Evolutionary conservation across 768 basidiomycete species (phyloP).

Genomic region (Mycena venus): DNA sequence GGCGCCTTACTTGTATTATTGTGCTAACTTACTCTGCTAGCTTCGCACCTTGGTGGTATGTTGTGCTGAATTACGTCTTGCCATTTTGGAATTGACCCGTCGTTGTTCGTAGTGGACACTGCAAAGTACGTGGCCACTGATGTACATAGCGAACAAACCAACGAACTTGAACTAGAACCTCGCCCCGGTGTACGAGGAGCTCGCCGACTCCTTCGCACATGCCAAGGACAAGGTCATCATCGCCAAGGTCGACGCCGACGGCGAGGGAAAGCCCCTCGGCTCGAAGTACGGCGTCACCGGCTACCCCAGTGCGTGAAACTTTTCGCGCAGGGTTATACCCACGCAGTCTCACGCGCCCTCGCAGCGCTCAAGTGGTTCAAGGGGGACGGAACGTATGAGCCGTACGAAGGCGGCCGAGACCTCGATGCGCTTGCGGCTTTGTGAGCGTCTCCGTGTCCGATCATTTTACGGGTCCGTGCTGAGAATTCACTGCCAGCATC

Average conservation of each 20-base stretch:
- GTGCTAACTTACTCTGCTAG: slow-evolving; percentile 49
- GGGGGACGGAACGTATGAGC: slow-evolving; percentile 71
- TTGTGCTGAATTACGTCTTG: background rate
- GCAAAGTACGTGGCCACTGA: slow-evolving; percentile 69
- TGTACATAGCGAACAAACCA: background rate
- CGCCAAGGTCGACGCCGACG: slow-evolving; percentile 95
- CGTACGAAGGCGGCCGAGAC: slow-evolving; percentile 85
- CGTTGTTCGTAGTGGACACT: slow-evolving; percentile 75
- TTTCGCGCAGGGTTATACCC: slow-evolving; percentile 35
- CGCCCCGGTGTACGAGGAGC: slow-evolving; percentile 89
- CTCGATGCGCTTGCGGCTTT: slow-evolving; percentile 81
- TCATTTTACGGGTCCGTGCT: background rate
- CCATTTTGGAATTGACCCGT: slow-evolving; percentile 14
- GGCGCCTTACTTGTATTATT: background rate
- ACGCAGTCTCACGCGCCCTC: slow-evolving; percentile 26
- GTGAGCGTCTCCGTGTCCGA: slow-evolving; percentile 61
- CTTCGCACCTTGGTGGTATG: slow-evolving; percentile 92
- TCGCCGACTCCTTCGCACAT: slow-evolving; percentile 87
- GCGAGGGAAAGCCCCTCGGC: slow-evolving; percentile 83
- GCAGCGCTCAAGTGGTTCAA: slow-evolving; percentile 94
- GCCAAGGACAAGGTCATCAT: slow-evolving; percentile 87
- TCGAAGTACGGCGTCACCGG: slow-evolving; percentile 85
- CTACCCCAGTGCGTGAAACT: slow-evolving; percentile 80
- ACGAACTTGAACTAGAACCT: slow-evolving; percentile 69
- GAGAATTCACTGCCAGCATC: slow-evolving; percentile 63